A percentile compares a stretch with the other conserved stretches of the same genome.
Evolutionary conservation across 2,329 filamentous ascomycete species (phyloP).

Genomic region (Colletotrichum costaricense): DNA sequence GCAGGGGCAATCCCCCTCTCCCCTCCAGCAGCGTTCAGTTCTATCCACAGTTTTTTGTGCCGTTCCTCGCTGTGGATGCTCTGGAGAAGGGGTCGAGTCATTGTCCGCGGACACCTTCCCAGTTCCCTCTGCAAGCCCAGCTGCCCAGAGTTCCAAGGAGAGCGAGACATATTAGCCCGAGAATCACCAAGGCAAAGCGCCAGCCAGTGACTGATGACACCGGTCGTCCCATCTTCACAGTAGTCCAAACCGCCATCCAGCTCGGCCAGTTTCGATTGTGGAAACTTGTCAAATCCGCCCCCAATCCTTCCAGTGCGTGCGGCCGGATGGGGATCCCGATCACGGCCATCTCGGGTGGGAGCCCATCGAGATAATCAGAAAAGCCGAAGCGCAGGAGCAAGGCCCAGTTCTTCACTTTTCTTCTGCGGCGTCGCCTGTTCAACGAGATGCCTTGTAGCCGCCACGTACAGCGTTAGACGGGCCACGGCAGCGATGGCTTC

Average conservation of each 20-base stretch:
- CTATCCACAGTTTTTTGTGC: not conserved
- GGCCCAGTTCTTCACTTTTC: constrained; percentile 1
- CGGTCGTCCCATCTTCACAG: constrained; percentile 20
- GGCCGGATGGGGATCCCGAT: not conserved
- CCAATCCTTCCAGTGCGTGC: constrained; percentile 6
- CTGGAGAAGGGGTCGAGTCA: constrained; percentile 31
- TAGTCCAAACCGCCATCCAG: constrained; percentile 20
- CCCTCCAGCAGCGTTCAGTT: constrained; percentile 2
- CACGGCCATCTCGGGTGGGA: not conserved
- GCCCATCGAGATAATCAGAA: not conserved
- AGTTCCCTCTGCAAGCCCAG: not conserved
- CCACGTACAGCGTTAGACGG: not conserved
- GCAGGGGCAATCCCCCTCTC: constrained; percentile 22
- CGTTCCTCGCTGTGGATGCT: constrained; percentile 29
- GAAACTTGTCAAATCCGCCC: constrained; percentile 10
- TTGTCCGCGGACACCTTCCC: constrained; percentile 15
- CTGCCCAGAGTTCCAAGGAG: not conserved
- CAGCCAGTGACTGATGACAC: not conserved
- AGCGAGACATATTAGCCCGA: constrained; percentile 7
- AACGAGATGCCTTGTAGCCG: not conserved
- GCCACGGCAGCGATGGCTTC: not conserved
- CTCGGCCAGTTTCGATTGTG: constrained; percentile 6
- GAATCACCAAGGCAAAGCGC: constrained; percentile 11
- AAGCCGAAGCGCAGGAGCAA: not conserved
- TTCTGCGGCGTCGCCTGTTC: constrained; percentile 2